phyloP scores from a whole-genome alignment of 805 yeast genomes.

The Priceomyces melissophilus region DNA sequence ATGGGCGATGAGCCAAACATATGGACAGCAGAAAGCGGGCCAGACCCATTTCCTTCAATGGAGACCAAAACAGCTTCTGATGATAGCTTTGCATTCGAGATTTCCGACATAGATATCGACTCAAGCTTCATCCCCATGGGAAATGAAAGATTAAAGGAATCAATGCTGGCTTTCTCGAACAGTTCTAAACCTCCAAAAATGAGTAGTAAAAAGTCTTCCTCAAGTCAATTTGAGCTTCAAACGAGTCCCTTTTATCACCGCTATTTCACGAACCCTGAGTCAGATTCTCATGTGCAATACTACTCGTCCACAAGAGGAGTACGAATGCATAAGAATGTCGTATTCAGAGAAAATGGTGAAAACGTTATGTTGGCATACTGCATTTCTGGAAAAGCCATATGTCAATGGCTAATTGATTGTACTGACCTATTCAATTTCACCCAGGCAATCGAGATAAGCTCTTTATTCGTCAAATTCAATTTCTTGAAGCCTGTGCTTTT shows the following conservation, averaged over 20 bases:
- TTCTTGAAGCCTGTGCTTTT: slow-evolving; percentile 45
- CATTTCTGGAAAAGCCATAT: slow-evolving; percentile 70
- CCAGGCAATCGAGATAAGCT: slow-evolving; percentile 54
- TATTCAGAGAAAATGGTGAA: slow-evolving; percentile 22
- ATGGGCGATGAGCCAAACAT: slow-evolving; percentile 68
- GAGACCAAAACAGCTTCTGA: slow-evolving; percentile 23
- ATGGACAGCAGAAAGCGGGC: slow-evolving; percentile 57
- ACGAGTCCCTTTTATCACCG: slow-evolving; percentile 68
- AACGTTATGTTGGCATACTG: slow-evolving; percentile 37
- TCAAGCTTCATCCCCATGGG: no score
- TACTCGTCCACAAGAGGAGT: slow-evolving; percentile 66
- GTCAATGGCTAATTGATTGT: slow-evolving; percentile 91
- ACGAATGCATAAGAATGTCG: slow-evolving; percentile 48
- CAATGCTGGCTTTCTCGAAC: no score
- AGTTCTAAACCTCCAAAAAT: no score
- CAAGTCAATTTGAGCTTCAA: no score
- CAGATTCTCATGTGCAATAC: slow-evolving; percentile 78
- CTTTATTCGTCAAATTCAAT: slow-evolving; percentile 44
- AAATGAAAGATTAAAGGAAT: no score
- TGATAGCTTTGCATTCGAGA: slow-evolving; percentile 4
- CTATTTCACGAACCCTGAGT: slow-evolving; percentile 84
- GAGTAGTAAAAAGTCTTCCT: no score
- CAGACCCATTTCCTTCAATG: slow-evolving; percentile 45
- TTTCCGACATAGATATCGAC: no score
- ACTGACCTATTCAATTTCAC: slow-evolving; percentile 58